Conservation (phyloP, 305 asterid genomes). For the Solanum hybrid region DNA sequence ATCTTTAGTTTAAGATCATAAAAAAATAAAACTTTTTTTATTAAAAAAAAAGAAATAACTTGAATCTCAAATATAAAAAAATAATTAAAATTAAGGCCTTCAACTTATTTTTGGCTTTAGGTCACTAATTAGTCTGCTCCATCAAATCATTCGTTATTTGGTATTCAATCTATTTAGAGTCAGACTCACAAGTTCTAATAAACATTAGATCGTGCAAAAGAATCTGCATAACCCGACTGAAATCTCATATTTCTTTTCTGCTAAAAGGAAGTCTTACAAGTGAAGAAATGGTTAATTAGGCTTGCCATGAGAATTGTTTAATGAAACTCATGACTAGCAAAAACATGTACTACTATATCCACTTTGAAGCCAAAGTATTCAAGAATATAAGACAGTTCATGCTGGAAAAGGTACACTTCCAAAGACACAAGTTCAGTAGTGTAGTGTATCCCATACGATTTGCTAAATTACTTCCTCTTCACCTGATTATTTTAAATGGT, state of each 20-base stretch:
- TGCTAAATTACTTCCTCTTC: neutral
- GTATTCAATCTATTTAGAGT: neutral
- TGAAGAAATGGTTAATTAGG: neutral
- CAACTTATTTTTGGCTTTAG: too few species aligned
- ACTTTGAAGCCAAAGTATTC: neutral
- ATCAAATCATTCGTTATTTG: neutral
- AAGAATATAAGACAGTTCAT: neutral
- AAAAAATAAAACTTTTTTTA: too few species aligned
- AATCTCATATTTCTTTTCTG: neutral
- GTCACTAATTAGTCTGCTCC: neutral
- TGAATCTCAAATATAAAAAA: too few species aligned
- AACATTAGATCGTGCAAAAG: neutral
- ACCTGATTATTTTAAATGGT: neutral
- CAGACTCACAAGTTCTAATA: neutral
- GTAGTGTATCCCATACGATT: neutral
- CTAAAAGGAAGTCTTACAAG: neutral
- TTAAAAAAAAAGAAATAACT: too few species aligned
- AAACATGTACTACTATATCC: neutral
- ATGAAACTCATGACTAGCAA: neutral
- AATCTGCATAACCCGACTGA: neutral
- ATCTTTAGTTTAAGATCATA: too few species aligned
- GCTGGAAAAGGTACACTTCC: neutral
- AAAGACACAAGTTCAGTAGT: neutral
- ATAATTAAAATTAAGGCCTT: too few species aligned
- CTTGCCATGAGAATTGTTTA: neutral